These are phyloP conservation scores for Colletotrichum sp. DNA, from an alignment of 2,329 filamentous ascomycete genomes.

Conservation along the genomic window DNA sequence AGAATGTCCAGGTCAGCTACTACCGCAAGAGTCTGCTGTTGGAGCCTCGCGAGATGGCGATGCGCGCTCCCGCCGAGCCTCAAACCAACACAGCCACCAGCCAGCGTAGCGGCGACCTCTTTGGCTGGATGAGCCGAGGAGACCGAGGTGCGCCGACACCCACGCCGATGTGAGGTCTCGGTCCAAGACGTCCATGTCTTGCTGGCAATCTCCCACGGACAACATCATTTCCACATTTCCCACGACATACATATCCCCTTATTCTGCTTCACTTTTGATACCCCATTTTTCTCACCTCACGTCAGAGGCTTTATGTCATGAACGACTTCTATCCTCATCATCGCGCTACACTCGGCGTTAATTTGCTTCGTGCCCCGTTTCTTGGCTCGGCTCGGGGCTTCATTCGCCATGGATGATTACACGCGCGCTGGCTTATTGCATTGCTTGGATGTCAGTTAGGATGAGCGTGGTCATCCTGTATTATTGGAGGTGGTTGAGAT, in stretches of 20 bases:
- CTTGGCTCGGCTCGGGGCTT: not conserved
- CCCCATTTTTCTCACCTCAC: constrained; percentile 28
- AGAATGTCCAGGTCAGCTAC: constrained; percentile 64
- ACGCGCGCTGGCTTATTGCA: not conserved
- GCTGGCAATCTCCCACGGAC: not conserved
- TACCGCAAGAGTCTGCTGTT: constrained; percentile 86
- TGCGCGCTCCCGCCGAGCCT: constrained; percentile 35
- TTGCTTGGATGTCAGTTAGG: not conserved
- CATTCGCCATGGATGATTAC: not conserved
- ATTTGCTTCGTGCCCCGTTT: constrained; percentile 4
- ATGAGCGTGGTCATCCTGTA: not conserved
- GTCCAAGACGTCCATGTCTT: not conserved
- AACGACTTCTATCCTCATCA: not conserved
- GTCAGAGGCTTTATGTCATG: constrained; percentile 16
- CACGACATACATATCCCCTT: constrained; percentile 15
- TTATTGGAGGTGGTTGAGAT: not conserved
- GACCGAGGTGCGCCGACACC: constrained; percentile 38
- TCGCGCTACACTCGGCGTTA: constrained; percentile 1
- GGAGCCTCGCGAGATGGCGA: constrained; percentile 70
- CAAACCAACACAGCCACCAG: constrained; percentile 15
- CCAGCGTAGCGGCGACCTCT: constrained; percentile 45
- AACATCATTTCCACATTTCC: constrained; percentile 15
- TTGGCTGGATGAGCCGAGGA: constrained; percentile 54
- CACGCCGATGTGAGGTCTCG: not conserved
- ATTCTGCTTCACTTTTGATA: constrained; percentile 36